Conservation (phyloP, 164 flowering plant genomes). For the Tetrastigma voinierianum region DNA sequence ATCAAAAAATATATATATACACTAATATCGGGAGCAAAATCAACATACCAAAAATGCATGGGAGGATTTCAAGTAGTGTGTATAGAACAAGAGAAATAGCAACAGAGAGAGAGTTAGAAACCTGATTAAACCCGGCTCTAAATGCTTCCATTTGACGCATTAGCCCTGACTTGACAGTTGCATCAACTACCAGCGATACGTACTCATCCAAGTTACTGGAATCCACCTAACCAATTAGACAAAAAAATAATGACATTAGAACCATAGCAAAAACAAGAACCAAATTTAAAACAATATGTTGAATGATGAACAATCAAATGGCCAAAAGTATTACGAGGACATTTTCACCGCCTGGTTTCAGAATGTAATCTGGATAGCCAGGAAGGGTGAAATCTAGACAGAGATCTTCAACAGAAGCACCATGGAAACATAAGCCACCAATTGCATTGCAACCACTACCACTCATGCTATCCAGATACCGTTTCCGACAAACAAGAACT, state of each 20-base stretch:
- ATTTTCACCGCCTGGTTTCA: conserved; percentile 78
- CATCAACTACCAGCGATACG: conserved; percentile 83
- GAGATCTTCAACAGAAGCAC: conserved; percentile 75
- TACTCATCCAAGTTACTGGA: conserved; percentile 82
- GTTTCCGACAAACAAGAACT: conserved; percentile 70
- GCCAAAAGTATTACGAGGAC: conserved; percentile 26
- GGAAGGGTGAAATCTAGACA: conserved; percentile 95
- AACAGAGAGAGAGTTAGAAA: conserved; percentile 12
- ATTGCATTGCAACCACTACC: conserved; percentile 34
- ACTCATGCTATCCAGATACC: conserved; percentile 55
- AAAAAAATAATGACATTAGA: background rate
- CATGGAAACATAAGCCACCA: conserved; percentile 62
- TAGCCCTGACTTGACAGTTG: conserved; percentile 84
- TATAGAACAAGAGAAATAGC: background rate
- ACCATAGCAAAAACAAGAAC: no score
- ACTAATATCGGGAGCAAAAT: no score
- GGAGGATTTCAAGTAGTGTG: background rate
- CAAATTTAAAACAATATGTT: no score
- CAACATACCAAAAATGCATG: background rate
- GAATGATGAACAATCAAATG: no score
- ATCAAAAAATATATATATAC: no score
- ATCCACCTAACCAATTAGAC: conserved; percentile 56
- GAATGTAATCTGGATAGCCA: conserved; percentile 85
- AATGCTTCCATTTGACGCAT: conserved; percentile 88
- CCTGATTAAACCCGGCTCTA: conserved; percentile 95